These are phyloP conservation scores for Seminavis robusta DNA, from an alignment of 108 stramenopile species.

Conservation along the genomic window DNA sequence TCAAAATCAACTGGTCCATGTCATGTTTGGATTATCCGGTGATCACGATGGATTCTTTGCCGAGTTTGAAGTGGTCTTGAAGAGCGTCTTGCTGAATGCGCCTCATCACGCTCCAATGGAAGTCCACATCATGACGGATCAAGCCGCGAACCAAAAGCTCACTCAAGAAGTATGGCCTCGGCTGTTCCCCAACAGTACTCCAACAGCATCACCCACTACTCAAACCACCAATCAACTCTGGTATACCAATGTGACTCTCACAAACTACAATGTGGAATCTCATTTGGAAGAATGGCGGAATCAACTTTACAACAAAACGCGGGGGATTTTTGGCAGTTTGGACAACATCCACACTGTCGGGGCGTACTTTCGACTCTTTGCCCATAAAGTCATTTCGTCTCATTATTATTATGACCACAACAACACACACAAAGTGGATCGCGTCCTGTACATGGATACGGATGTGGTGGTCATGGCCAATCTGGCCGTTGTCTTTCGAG, in stretches of 20 bases:
- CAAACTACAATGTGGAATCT: constrained; percentile 10
- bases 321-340: neutral
- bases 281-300: neutral
- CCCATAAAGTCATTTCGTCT: constrained; percentile 5
- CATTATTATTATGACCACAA: too few relatives aligned
- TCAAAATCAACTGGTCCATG: neutral
- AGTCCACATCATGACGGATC: constrained; percentile 18
- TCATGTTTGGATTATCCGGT: constrained; percentile 22
- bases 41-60: constrained; percentile 17
- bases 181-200: too few relatives aligned
- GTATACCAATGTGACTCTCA: constrained; percentile 1
- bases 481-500: neutral
- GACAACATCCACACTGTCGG: constrained; percentile 22
- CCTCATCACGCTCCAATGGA: constrained; percentile 7
- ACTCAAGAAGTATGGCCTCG: too few relatives aligned
- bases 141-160: constrained; percentile 5
- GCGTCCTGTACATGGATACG: constrained; percentile 18
- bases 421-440: too few relatives aligned
- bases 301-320: neutral
- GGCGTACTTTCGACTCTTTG: constrained; percentile 19
- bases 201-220: too few relatives aligned
- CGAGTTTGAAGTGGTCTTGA: constrained; percentile 26
- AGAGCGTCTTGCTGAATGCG: constrained; percentile 20
- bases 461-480: constrained; percentile 25
- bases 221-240: too few relatives aligned